These are phyloP conservation scores for Trametopsis cervina DNA, from an alignment of 768 basidiomycete genomes.

Conservation along the genomic window DNA sequence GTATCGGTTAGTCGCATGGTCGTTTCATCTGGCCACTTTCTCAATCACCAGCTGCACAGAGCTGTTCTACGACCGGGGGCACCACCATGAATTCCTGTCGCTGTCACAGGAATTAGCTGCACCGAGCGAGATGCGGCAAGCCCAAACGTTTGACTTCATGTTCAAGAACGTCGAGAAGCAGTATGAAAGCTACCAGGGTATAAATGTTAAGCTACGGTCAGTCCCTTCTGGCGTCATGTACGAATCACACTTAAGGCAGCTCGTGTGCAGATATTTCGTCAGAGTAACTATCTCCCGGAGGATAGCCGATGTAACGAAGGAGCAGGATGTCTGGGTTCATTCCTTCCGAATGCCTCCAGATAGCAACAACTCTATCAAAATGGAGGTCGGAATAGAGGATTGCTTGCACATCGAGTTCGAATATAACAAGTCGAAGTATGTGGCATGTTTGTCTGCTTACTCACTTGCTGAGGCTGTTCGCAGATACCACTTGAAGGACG, in stretches of 20 bases:
- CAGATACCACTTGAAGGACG: slow-evolving; percentile 98
- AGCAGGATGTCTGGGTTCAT: slow-evolving; percentile 96
- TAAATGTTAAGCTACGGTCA: slow-evolving; percentile 94
- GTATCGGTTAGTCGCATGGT: slow-evolving; percentile 61
- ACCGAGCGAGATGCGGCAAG: slow-evolving; percentile 95
- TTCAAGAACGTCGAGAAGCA: slow-evolving; percentile 99
- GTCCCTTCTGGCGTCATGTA: slow-evolving; percentile 19
- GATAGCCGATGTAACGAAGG: slow-evolving; percentile 90
- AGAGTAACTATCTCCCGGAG: slow-evolving; percentile 86
- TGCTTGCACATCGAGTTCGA: slow-evolving; percentile 99
- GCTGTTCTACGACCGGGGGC: slow-evolving; percentile 95
- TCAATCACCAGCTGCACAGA: slow-evolving; percentile 34
- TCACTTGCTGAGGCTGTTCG: background rate
- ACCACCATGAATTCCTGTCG: slow-evolving; percentile 97
- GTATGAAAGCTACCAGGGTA: slow-evolving; percentile 95
- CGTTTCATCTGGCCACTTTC: background rate
- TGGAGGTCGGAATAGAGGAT: slow-evolving; percentile 99
- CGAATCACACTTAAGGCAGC: too few species aligned
- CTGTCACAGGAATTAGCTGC: slow-evolving; percentile 92
- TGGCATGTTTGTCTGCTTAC: slow-evolving; percentile 10
- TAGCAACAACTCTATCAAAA: slow-evolving; percentile 96
- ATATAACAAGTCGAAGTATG: slow-evolving; percentile 98
- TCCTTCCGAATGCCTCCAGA: slow-evolving; percentile 99
- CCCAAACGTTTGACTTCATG: slow-evolving; percentile 92
- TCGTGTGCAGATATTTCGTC: slow-evolving; percentile 70